These are phyloP conservation scores for Caloboletus firmus DNA, from an alignment of 1,284 basidiomycete genomes.

Conservation along the genomic window DNA sequence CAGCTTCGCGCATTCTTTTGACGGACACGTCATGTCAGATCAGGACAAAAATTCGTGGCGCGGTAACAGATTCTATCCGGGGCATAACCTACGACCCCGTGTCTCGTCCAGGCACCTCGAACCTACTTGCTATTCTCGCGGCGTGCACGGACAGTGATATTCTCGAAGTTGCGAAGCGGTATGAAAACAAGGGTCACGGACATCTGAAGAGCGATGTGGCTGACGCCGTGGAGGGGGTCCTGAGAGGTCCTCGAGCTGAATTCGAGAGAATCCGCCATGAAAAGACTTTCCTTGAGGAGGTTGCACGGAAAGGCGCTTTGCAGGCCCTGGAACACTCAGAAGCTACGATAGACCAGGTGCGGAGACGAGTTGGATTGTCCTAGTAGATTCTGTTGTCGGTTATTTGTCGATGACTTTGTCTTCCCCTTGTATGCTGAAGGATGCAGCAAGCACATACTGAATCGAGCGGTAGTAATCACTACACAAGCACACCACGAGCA, in stretches of 20 bases:
- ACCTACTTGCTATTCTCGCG: constrained; percentile 77
- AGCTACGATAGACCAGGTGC: constrained; percentile 68
- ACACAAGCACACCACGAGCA: constrained; percentile 16
- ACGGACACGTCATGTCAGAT: constrained; percentile 74
- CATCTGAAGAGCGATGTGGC: constrained; percentile 73
- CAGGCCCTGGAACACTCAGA: constrained; percentile 64
- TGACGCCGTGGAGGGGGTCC: constrained; percentile 68
- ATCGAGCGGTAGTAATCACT: not conserved
- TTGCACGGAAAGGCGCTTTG: constrained; percentile 65
- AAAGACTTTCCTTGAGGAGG: constrained; percentile 56
- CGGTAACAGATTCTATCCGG: constrained; percentile 81
- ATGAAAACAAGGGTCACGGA: constrained; percentile 60
- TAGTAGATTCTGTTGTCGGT: constrained; percentile 24
- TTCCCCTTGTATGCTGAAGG: not conserved
- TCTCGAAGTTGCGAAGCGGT: constrained; percentile 48
- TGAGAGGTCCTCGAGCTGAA: constrained; percentile 71
- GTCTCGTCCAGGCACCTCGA: constrained; percentile 78
- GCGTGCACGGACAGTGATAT: constrained; percentile 61
- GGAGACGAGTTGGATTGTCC: constrained; percentile 63
- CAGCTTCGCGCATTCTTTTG: constrained; percentile 82
- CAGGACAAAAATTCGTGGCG: constrained; percentile 69
- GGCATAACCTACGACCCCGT: constrained; percentile 79
- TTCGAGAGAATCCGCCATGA: constrained; percentile 68
- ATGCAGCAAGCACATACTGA: not conserved
- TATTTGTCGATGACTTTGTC: constrained; percentile 13